Evolutionary conservation across 176 grass and related monocot species (phyloP).

Genomic region (Panicum miliaceum): DNA sequence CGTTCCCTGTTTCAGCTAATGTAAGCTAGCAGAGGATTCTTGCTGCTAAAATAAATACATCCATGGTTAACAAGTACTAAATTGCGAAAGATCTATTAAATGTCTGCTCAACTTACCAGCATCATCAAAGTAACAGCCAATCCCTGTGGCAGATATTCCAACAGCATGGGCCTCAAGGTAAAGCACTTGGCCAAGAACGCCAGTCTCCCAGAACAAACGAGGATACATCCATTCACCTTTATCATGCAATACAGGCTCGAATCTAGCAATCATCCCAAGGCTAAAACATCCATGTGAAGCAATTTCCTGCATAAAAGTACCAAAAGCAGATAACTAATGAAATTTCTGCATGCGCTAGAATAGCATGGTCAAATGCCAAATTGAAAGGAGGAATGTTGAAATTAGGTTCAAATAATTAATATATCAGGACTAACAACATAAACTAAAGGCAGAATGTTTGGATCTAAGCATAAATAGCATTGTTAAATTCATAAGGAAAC

Average conservation of each 20-base stretch:
- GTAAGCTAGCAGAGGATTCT: not conserved
- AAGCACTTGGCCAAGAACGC: constrained; percentile 89
- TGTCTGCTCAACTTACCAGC: constrained; percentile 53
- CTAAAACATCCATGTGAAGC: constrained; percentile 97
- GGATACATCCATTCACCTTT: constrained; percentile 98
- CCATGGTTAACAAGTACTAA: not conserved
- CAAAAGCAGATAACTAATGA: not conserved
- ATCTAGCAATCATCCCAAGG: constrained; percentile 89
- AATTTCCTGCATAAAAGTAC: constrained; percentile 71
- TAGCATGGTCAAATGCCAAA: not conserved
- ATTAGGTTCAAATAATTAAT: not conserved
- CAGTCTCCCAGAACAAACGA: constrained; percentile 91
- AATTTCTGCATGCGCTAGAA: not conserved
- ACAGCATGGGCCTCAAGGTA: constrained; percentile 97
- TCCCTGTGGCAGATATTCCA: constrained; percentile 94
- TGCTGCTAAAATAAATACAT: not conserved
- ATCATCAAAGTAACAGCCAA: constrained; percentile 98
- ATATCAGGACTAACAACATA: not conserved
- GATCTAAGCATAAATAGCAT: not conserved
- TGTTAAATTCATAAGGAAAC: not conserved
- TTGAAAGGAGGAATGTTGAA: not conserved
- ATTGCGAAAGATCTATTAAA: not conserved
- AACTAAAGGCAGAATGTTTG: not conserved
- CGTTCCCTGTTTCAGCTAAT: not conserved
- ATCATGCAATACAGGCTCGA: constrained; percentile 68